Conservation (phyloP, 495 filamentous ascomycete genomes). For the Neurospora sp. region DNA sequence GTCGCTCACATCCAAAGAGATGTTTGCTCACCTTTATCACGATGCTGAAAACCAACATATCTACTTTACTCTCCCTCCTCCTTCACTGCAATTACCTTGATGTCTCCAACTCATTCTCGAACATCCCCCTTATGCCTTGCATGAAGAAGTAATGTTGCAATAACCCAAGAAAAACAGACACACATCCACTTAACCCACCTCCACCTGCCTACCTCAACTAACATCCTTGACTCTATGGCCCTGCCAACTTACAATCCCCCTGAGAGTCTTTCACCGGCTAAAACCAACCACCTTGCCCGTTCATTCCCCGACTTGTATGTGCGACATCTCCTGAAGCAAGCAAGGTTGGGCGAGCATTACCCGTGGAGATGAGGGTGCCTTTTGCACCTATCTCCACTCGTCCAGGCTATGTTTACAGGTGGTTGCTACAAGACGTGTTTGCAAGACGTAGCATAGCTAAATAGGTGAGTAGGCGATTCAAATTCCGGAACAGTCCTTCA, state of each 20-base stretch:
- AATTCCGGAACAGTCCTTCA: no score
- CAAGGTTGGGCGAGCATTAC: no score
- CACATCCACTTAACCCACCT: background rate
- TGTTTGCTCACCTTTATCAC: background rate
- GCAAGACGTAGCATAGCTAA: no score
- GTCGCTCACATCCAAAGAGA: background rate
- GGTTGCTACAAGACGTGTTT: no score
- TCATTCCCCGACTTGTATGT: background rate
- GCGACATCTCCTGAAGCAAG: background rate
- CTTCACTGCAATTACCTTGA: background rate
- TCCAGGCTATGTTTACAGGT: no score
- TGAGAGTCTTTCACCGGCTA: background rate
- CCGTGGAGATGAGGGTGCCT: no score
- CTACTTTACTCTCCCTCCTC: background rate
- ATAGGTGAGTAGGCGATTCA: no score
- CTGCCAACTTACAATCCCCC: background rate
- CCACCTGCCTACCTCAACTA: background rate
- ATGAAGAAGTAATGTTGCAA: background rate
- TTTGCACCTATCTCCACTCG: no score
- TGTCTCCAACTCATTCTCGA: background rate
- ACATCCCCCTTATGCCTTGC: background rate
- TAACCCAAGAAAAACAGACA: background rate
- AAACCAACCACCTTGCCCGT: background rate
- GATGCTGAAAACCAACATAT: background rate
- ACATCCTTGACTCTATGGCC: background rate